phyloP scores from a whole-genome alignment of 225 moss, liverwort and hornwort species.

The Physcomitrellopsis africana region DNA sequence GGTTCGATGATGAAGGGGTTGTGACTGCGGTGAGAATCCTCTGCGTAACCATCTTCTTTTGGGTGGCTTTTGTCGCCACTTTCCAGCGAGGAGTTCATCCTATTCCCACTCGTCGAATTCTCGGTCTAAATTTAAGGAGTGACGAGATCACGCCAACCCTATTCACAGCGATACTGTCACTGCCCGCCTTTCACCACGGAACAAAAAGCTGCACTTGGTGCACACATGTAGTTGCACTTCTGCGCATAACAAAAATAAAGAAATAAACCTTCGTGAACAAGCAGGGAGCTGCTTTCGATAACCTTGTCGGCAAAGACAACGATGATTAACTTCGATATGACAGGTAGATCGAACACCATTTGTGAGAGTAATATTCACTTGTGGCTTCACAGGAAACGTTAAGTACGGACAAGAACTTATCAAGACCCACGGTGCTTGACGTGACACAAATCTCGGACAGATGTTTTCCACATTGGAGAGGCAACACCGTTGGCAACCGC shows the following conservation, averaged over 20 bases:
- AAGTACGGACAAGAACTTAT: not conserved
- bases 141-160: conserved; percentile 8
- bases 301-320: not conserved
- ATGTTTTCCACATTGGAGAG: not conserved
- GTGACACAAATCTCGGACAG: not conserved
- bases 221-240: not conserved
- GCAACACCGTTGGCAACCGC: not conserved
- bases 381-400: not conserved
- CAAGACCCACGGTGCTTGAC: not conserved
- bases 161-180: not conserved
- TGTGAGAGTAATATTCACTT: no score
- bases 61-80: conserved; percentile 17
- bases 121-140: conserved; percentile 29
- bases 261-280: not conserved
- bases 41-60: not conserved
- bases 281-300: not conserved
- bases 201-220: conserved; percentile 19
- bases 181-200: not conserved
- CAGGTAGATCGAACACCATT: not conserved
- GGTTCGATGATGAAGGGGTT: conserved; percentile 46
- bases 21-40: conserved; percentile 3
- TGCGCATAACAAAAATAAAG: not conserved
- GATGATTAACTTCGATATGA: no score
- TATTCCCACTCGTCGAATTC: conserved; percentile 14
- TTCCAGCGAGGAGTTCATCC: conserved; percentile 31